phyloP scores from a whole-genome alignment of 305 asterid genomes.

The Solanum hybrid region DNA sequence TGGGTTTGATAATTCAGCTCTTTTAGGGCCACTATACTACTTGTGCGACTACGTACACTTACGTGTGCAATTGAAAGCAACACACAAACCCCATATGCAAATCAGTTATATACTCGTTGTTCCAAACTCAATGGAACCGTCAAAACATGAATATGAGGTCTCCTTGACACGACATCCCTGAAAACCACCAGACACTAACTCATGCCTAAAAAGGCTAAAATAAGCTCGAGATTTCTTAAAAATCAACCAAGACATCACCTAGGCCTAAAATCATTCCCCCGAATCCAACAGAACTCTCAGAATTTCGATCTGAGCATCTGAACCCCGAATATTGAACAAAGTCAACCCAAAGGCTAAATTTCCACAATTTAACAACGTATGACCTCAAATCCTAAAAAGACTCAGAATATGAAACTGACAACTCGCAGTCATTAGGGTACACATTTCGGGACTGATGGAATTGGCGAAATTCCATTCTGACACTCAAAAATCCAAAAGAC shows the following conservation, averaged over 20 bases:
- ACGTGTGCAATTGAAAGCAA: not conserved
- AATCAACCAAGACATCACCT: not conserved
- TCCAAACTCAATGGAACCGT: not conserved
- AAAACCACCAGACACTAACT: not conserved
- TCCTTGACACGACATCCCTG: not conserved
- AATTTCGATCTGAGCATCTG: no score
- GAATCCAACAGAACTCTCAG: no score
- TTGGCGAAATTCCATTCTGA: not conserved
- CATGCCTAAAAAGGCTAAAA: not conserved
- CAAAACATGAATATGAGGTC: not conserved
- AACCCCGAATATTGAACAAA: not conserved
- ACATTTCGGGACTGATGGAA: not conserved
- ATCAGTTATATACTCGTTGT: no score
- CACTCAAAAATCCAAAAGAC: not conserved
- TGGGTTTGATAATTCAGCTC: not conserved
- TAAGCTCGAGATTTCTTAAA: not conserved
- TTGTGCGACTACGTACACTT: not conserved
- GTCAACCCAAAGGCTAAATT: not conserved
- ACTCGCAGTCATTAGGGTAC: no score
- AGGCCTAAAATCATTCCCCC: not conserved
- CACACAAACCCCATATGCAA: not conserved
- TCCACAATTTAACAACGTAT: not conserved
- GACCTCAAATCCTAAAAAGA: not conserved
- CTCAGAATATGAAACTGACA: no score
- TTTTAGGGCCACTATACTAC: not conserved